Percentiles rank a stretch among this genome's conserved stretches.
phyloP scores from a whole-genome alignment of 345 rosid species.

The Trapa bicornis region DNA sequence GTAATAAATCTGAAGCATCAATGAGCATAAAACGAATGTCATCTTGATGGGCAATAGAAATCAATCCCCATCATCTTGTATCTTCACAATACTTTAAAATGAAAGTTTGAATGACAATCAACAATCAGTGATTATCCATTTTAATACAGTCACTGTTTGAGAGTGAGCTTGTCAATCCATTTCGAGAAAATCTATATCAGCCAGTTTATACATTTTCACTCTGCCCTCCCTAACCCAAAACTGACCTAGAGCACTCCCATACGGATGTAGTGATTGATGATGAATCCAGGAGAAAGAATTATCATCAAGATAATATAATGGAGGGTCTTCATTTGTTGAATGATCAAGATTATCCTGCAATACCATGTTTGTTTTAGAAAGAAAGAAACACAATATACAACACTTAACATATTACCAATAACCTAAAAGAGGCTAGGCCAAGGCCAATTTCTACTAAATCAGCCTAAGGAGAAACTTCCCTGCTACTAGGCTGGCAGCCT shows the following conservation, averaged over 20 bases:
- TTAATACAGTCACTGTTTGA: background rate
- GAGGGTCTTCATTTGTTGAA: constrained; percentile 24
- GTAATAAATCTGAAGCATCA: background rate
- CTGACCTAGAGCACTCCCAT: constrained; percentile 15
- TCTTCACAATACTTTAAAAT: too few species aligned
- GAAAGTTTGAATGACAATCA: background rate
- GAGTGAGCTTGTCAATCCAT: background rate
- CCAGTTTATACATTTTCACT: background rate
- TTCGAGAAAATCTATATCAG: background rate
- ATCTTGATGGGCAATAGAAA: too few species aligned
- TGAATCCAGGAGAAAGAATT: constrained; percentile 14
- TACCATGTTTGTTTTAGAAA: constrained; percentile 29
- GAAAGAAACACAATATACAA: constrained; percentile 13
- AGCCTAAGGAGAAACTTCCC: background rate
- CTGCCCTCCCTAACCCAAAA: background rate
- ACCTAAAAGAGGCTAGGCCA: constrained; percentile 7
- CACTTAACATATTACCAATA: constrained; percentile 18
- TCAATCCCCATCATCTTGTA: too few species aligned
- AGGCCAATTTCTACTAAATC: background rate
- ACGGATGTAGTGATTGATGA: constrained; percentile 20
- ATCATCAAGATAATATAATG: constrained; percentile 21
- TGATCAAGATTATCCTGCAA: constrained; percentile 37
- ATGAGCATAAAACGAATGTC: background rate
- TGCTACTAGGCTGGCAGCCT: background rate
- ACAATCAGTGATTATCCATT: background rate